Conservation (phyloP, 352 stramenopile species). For the Saprolegnia diclina region DNA sequence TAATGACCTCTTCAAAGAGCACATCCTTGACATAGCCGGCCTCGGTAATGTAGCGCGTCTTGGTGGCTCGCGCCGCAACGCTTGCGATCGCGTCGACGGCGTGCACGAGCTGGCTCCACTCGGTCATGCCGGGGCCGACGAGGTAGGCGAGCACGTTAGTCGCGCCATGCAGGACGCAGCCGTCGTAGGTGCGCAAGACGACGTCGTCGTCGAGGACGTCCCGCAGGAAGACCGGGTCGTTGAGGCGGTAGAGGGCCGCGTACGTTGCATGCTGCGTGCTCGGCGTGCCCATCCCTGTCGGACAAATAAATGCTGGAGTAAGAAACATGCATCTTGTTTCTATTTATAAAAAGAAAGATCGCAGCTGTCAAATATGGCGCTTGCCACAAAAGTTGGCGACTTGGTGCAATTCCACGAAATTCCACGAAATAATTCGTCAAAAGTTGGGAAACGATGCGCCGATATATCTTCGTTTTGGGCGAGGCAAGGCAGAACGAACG, state of each 20-base stretch:
- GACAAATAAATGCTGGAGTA: too few species aligned
- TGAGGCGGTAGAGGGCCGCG: slow-evolving; percentile 28
- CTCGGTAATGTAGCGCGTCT: slow-evolving; percentile 73
- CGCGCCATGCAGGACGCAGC: slow-evolving; percentile 38
- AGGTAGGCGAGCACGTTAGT: slow-evolving; percentile 65
- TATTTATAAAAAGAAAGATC: slow-evolving; percentile 3
- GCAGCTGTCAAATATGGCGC: too few species aligned
- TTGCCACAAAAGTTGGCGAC: too few species aligned
- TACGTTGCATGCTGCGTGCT: slow-evolving; percentile 1
- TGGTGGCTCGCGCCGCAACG: slow-evolving; percentile 33
- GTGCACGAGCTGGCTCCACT: slow-evolving; percentile 58
- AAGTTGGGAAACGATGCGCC: too few species aligned
- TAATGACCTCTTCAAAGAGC: slow-evolving; percentile 60
- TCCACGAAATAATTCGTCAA: too few species aligned
- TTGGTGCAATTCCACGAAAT: too few species aligned
- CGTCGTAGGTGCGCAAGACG: slow-evolving; percentile 45
- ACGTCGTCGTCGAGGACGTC: slow-evolving; percentile 62
- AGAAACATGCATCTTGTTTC: too few species aligned
- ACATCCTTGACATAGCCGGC: slow-evolving; percentile 58
- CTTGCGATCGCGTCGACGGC: slow-evolving; percentile 53
- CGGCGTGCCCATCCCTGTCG: background rate
- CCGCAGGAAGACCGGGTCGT: slow-evolving; percentile 59
- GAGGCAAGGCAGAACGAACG: too few species aligned
- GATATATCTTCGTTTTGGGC: too few species aligned
- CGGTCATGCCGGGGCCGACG: slow-evolving; percentile 59